These are phyloP conservation scores for Hypoxylon sp. DNA, from an alignment of 2,329 filamentous ascomycete species.

Conservation along the genomic window DNA sequence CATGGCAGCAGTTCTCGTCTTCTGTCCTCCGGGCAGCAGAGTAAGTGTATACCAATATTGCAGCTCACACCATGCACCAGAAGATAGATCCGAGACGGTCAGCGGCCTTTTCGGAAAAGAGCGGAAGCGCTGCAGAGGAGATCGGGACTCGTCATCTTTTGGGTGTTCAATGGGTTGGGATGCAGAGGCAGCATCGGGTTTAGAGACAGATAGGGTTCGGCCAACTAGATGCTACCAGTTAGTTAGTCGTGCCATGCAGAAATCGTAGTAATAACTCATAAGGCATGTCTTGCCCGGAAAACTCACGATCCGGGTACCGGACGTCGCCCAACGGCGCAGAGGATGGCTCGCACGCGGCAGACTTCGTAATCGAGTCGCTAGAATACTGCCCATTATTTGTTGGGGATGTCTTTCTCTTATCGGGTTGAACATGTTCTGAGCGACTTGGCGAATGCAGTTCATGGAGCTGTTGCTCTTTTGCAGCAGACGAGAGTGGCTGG, in stretches of 20 bases:
- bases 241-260: too few relatives aligned
- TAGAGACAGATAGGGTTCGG: constrained; percentile 48
- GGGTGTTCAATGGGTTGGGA: constrained; percentile 27
- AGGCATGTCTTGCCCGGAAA: constrained; percentile 46
- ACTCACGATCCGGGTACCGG: constrained; percentile 64
- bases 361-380: background rate
- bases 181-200: constrained; percentile 25
- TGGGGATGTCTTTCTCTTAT: constrained; percentile 14
- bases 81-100: constrained; percentile 86
- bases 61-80: constrained; percentile 94
- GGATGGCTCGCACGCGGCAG: background rate
- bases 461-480: constrained; percentile 4
- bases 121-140: constrained; percentile 81
- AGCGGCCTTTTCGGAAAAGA: constrained; percentile 79
- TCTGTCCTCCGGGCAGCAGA: constrained; percentile 74
- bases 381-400: background rate
- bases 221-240: constrained; percentile 70
- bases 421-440: background rate
- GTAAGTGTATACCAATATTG: constrained; percentile 91
- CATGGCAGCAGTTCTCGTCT: constrained; percentile 83
- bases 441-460: background rate
- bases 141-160: constrained; percentile 48
- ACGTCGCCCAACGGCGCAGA: constrained; percentile 42
- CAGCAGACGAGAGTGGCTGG: background rate
- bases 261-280: too few relatives aligned